phyloP scores from a whole-genome alignment of 441 rosid species.

The Jatropha podagrica region DNA sequence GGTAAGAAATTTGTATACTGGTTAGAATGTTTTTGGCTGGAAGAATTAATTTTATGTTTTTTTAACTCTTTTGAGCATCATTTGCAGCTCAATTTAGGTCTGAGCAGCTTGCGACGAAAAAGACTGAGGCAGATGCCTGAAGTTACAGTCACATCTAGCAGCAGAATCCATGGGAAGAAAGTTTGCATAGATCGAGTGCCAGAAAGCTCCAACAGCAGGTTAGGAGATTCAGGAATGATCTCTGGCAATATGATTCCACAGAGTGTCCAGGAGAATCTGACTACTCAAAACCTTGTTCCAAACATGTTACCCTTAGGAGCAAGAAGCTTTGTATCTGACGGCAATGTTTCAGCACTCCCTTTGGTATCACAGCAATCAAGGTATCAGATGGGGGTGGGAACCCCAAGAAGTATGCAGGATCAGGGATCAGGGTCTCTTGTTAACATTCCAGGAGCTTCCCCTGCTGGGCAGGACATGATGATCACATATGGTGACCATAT shows the following conservation, averaged over 20 bases:
- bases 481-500: conserved; percentile 56
- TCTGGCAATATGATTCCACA: conserved; percentile 54
- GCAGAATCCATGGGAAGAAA: conserved; percentile 76
- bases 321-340: conserved; percentile 56
- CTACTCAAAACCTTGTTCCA: conserved; percentile 54
- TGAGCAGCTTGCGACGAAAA: conserved; percentile 62
- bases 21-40: conserved; percentile 10
- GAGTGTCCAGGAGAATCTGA: conserved; percentile 52
- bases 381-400: conserved; percentile 51
- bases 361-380: conserved; percentile 56
- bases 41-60: conserved; percentile 21
- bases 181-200: conserved; percentile 69
- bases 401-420: conserved; percentile 59
- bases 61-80: conserved; percentile 25
- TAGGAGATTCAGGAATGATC: conserved; percentile 48
- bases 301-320: conserved; percentile 45
- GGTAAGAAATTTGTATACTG: conserved; percentile 40
- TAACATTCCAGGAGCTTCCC: conserved; percentile 50
- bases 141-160: conserved; percentile 56
- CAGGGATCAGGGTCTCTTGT: conserved; percentile 53
- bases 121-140: conserved; percentile 71
- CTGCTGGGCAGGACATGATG: conserved; percentile 69
- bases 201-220: conserved; percentile 58
- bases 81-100: conserved; percentile 73
- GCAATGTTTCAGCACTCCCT: conserved; percentile 49